Base-by-base conservation (phyloP, 345 rosid species). In the Populus pruinosa region DNA sequence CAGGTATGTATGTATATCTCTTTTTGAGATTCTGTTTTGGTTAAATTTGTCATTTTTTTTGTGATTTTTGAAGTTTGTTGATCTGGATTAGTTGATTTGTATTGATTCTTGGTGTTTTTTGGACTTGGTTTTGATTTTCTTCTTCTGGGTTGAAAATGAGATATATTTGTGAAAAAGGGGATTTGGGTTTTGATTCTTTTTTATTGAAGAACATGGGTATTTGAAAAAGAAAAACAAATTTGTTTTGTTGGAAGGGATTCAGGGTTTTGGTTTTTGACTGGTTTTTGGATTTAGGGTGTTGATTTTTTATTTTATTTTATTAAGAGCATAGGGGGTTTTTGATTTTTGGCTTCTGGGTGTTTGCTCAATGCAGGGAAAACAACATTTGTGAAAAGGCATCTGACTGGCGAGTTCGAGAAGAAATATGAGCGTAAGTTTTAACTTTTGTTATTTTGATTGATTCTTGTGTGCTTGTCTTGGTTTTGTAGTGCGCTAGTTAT, bases 371-470 rank as follows among this genome's bases (percentile, higher is more conserved):
- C 71, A 82, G 86, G 88, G 23, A 86, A 86, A 55, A 86, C 88
- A 2, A 86, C 88, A 25, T 86, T 86, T 67, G 88, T 86, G 73
- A 86, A 83, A 82, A 83, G 85, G 80, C 88, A 86, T 83, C 78
- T 81, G 12, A 86, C 88, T 2, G 88, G 88, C 44, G 86, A 86
- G 81, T 86, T 86, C 67, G 88, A 86, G 82, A 86, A 83, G 83
- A 86, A 83, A 81, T 86, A 86, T 62, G 86, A 86, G 75, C 88
- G 88, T 86, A 49, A 47, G 88, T 75, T 33, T 8, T 9, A 59
- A n/a, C 21, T 41, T 41, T 2, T 41, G 44, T 6, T 35, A 2
- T 31, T 14, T 67, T 67, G 41, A 13, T 33, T 35, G 50, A 10
- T 69, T 38, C 2, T 41, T 69, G 47, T 2, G 5, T n/a, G 20